Conservation (phyloP, 441 rosid genomes). For the Populus tomentosa region DNA sequence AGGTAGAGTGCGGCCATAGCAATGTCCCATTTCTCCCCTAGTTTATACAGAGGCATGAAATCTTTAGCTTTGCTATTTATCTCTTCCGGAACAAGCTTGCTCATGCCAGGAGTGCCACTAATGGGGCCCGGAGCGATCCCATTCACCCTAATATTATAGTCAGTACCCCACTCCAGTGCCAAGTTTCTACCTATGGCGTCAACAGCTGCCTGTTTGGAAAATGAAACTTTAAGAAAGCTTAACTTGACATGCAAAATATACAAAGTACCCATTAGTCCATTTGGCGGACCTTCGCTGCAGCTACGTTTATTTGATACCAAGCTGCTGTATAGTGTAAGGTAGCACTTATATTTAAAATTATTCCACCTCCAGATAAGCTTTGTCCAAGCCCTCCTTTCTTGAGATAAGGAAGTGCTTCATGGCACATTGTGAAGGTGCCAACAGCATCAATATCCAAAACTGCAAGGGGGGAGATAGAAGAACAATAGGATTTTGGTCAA, state of each 20-base stretch:
- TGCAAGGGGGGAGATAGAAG: slow-evolving; percentile 23
- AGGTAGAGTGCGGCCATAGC: slow-evolving; percentile 94
- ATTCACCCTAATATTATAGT: slow-evolving; percentile 71
- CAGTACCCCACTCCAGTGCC: slow-evolving; percentile 92
- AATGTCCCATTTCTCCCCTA: slow-evolving; percentile 93
- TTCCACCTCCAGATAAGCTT: slow-evolving; percentile 44
- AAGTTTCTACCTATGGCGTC: slow-evolving; percentile 75
- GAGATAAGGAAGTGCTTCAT: slow-evolving; percentile 69
- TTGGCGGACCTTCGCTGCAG: slow-evolving; percentile 80
- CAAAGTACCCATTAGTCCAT: background rate
- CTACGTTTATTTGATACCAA: slow-evolving; percentile 92
- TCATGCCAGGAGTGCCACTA: slow-evolving; percentile 74
- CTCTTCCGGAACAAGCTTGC: slow-evolving; percentile 73
- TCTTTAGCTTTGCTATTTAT: slow-evolving; percentile 41
- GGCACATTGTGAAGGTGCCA: slow-evolving; percentile 89
- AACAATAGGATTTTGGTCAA: slow-evolving; percentile 9
- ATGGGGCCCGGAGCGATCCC: slow-evolving; percentile 95
- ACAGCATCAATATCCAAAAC: slow-evolving; percentile 89
- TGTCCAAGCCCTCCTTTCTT: slow-evolving; percentile 75
- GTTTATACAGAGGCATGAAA: slow-evolving; percentile 49
- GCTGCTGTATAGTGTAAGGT: slow-evolving; percentile 81
- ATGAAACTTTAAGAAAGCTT: slow-evolving; percentile 4
- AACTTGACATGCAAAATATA: background rate
- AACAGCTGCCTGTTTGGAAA: slow-evolving; percentile 66
- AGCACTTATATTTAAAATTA: slow-evolving; percentile 81